Base-by-base conservation (phyloP, 768 basidiomycete genomes). In the Auriscalpium microsporum region DNA sequence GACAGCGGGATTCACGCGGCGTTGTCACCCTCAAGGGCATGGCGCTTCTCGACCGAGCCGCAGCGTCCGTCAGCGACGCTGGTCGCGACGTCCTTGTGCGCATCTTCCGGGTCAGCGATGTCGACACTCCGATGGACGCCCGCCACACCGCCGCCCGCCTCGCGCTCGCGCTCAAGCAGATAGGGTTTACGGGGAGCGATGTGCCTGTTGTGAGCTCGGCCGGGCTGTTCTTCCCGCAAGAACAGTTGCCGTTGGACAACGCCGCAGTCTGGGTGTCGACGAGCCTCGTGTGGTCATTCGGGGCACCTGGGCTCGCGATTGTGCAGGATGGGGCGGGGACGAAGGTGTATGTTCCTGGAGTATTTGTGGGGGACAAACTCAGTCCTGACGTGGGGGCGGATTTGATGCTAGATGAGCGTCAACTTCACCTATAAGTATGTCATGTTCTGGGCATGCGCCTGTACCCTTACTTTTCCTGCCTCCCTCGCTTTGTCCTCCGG, bases 181-280 rank as follows among this genome's bases (percentile, higher is more conserved):
- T 49, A 6, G 54, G 54, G 34, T 55, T 55, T 37, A 38, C 17
- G 8, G 54, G 54, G 10, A 11, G 36, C 28, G 37, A 23, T 36
- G 19, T 2, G 19, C 10, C 37, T 5, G 35, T 36, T 21, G 44
- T 38, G 17, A 33, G 17, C 4, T 13, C 36, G 19, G 47, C 48
- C 3, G 54, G 54, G 9, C n/a, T 40, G 10, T 55, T 55, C 40
- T 48, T 49, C 16, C 46, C 48, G n/a, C 54, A 55, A 40, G 17
- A 33, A 13, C 48, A 4, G 1, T 21, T 55, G 28, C 14, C 54
- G 14, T 19, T 42, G 19, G 21, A 34, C 16, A 35, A 53, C 19
- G n/a, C 54, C 36, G 40, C 42, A 38, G 47, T 48, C 13, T 46
- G n/a, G 34, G 48, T 9, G 21, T 50, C 48, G 7, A 33, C 47